Evolutionary conservation across 257 asterid genomes (phyloP).

Genomic region (Forsythia viridissima): DNA sequence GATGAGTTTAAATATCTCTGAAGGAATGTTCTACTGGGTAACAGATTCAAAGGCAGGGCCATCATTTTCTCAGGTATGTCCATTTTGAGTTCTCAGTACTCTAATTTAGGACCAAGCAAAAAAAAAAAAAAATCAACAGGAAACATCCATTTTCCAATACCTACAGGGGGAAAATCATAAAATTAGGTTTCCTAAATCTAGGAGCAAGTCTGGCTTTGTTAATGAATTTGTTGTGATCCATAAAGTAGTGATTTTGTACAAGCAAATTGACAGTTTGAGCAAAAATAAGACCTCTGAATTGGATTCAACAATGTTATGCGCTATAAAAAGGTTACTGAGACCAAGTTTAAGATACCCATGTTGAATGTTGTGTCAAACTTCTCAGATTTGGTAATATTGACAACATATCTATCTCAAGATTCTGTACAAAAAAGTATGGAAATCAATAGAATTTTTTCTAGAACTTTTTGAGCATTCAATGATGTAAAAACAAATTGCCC

Average conservation of each 20-base stretch:
- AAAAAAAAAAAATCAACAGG: neutral
- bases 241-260: neutral
- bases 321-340: neutral
- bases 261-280: too few species aligned
- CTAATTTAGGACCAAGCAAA: neutral
- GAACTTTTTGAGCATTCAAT: too few species aligned
- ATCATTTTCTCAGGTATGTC: conserved; percentile 65
- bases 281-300: too few species aligned
- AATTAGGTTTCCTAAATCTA: too few species aligned
- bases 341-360: neutral
- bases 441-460: neutral
- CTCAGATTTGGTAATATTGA: neutral
- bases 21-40: conserved; percentile 93
- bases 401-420: neutral
- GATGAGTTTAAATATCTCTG: conserved; percentile 63
- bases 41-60: conserved; percentile 87
- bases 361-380: too few species aligned
- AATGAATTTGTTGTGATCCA: neutral
- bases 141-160: too few species aligned
- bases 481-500: too few species aligned
- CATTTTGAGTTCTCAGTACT: conserved; percentile 3
- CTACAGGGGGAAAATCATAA: too few species aligned
- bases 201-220: too few species aligned
- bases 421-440: neutral
- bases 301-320: neutral